These are phyloP conservation scores for Glomus cerebriforme DNA, from an alignment of 192 early-diverging fungal genomes.

Conservation along the genomic window DNA sequence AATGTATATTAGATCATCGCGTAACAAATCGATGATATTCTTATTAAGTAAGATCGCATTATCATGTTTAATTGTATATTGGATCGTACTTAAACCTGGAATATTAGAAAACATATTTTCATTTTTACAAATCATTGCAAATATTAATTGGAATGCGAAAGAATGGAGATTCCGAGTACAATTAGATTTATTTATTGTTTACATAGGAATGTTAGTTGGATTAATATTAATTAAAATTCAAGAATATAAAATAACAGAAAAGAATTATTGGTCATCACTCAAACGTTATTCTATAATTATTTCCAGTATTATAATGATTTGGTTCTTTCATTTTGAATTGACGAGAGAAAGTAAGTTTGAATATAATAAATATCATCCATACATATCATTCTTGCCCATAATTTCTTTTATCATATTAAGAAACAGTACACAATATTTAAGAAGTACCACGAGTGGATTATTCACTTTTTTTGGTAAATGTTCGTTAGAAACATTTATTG, in stretches of 20 bases:
- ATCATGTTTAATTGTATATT: slow-evolving; percentile 39
- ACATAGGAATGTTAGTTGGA: slow-evolving; percentile 67
- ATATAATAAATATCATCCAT: slow-evolving; percentile 71
- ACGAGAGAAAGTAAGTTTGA: slow-evolving; percentile 51
- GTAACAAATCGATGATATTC: slow-evolving; percentile 53
- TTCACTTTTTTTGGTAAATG: slow-evolving; percentile 63
- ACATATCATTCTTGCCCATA: slow-evolving; percentile 62
- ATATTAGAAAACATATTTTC: slow-evolving; percentile 49
- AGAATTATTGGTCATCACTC: slow-evolving; percentile 45
- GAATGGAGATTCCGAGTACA: slow-evolving; percentile 75
- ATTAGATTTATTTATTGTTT: slow-evolving; percentile 70
- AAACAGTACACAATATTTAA: slow-evolving; percentile 57
- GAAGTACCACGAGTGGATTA: slow-evolving; percentile 55
- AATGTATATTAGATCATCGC: slow-evolving; percentile 53
- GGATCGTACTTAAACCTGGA: slow-evolving; percentile 42
- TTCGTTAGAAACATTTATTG: slow-evolving; percentile 76
- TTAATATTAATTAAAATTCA: slow-evolving; percentile 48
- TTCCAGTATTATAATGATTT: slow-evolving; percentile 45
- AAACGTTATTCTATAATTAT: slow-evolving; percentile 38
- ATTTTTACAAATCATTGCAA: slow-evolving; percentile 44
- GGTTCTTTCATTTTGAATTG: slow-evolving; percentile 59
- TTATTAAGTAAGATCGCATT: slow-evolving; percentile 57
- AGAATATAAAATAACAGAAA: slow-evolving; percentile 41
- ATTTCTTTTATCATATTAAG: slow-evolving; percentile 66
- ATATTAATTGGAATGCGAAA: slow-evolving; percentile 59